Conservation (phyloP, 73 alveolate species). For the Paramecium bursaria region DNA sequence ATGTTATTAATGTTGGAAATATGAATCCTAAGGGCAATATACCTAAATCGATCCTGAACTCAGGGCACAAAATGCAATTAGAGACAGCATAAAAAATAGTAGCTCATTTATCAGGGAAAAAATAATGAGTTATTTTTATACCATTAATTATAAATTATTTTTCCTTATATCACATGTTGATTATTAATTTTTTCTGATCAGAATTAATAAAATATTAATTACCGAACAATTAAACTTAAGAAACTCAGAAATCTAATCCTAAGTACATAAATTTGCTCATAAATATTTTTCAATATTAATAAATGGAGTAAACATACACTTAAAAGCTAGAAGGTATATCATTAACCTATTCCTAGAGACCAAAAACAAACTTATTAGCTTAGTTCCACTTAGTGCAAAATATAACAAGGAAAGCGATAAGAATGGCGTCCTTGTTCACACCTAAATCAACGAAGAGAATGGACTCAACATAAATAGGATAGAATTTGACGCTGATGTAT, state of each 20-base stretch:
- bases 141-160: background rate
- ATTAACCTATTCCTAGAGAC: background rate
- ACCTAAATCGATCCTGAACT: slow-evolving; percentile 30
- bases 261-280: background rate
- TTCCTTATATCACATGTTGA: too few species aligned
- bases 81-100: slow-evolving; percentile 19
- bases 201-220: too few species aligned
- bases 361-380: too few species aligned
- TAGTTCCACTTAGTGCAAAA: background rate
- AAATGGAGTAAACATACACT: background rate
- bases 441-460: background rate
- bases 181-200: too few species aligned
- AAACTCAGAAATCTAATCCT: background rate
- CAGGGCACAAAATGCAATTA: slow-evolving; percentile 6
- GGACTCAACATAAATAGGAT: background rate
- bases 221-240: background rate
- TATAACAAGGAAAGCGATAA: background rate
- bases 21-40: slow-evolving; percentile 63
- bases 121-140: background rate
- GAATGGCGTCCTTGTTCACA: background rate
- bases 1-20: slow-evolving; percentile 12
- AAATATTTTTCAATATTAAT: background rate
- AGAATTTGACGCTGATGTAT: background rate
- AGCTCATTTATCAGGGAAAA: background rate
- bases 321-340: background rate